Evolutionary conservation across 2,329 filamentous ascomycete species (phyloP), one percentile per base, ranked within the genome.

Genomic region (Neopestalotiopsis rosae): DNA sequence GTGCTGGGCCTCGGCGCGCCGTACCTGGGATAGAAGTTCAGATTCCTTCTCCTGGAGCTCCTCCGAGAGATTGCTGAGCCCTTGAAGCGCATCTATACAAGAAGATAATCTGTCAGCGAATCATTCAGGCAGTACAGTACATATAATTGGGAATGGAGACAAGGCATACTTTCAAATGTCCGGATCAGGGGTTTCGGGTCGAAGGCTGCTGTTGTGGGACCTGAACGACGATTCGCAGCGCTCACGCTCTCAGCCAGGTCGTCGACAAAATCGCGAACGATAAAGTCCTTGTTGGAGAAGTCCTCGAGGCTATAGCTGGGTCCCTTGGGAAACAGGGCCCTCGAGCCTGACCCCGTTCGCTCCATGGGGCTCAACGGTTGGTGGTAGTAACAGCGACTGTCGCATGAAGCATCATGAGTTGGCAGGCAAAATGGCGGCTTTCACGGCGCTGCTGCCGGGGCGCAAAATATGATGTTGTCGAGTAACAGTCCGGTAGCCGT

Each of bases 241-340:
- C 94, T 88, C 28, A 94, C 93, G 74, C 87, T 92, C 72, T 98
- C 95, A 65, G 95, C 96, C 69, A 99, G 90, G 65, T 91, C 90
- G 79, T 99, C 97, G 75, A 99, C 91, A 79, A 99, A 99, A 83
- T 99, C 96, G 77, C 97, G 94, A 73, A 98, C 95, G 72, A 98
- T 98, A 78, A 98, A 99, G 82, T 98, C 96, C 76, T 93, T 93
- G 79, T 87, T 93, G 68, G 93, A 93, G 81, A 95, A 94, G 82
- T 95, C 94, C 59, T 97, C 94, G 70, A 98, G 87, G 10, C 90
- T 94, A 83, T 98, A 98, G 79, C 88, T 92, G 70, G 94, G 93
- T 52, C 91, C 93, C 80, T 90, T 90, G 68, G 92, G 91, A 78
- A 93, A 95, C 77, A 95, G 87, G 73, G 90, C 86, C 82, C 90